Evolutionary conservation across 2,329 filamentous ascomycete genomes (phyloP).

Genomic region (Sphaceloma murrayae): DNA sequence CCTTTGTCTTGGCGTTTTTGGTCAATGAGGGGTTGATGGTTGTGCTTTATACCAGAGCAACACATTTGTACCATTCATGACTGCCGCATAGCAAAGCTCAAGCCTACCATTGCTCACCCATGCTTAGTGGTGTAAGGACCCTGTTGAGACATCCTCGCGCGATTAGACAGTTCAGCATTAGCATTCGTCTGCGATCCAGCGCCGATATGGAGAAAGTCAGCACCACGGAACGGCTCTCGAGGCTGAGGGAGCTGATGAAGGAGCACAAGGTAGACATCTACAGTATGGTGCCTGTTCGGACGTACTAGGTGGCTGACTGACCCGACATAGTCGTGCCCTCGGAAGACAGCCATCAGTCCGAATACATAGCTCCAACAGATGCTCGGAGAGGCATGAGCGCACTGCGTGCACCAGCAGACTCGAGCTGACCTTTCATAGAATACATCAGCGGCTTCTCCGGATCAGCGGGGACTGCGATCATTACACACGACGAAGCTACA

Average conservation of each 20-base stretch:
- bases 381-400: constrained; percentile 57
- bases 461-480: constrained; percentile 84
- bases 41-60: no score
- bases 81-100: no score
- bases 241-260: constrained; percentile 77
- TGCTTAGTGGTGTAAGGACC: constrained; percentile 12
- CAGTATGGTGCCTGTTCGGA: constrained; percentile 47
- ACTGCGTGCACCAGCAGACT: background rate
- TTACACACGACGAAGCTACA: constrained; percentile 77
- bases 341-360: constrained; percentile 93
- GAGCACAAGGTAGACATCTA: constrained; percentile 83
- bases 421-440: constrained; percentile 35
- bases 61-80: no score
- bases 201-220: constrained; percentile 66
- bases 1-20: no score
- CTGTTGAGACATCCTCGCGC: constrained; percentile 12
- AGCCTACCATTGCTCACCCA: no score
- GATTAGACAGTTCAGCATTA: constrained; percentile 22
- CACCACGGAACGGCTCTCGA: constrained; percentile 64
- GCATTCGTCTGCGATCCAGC: constrained; percentile 19
- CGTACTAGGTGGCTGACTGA: constrained; percentile 31
- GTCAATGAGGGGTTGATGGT: no score
- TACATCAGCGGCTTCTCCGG: constrained; percentile 92
- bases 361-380: constrained; percentile 97
- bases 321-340: constrained; percentile 69